Conservation (phyloP, 2,329 filamentous ascomycete genomes). For the Trichophaea hybrida region DNA sequence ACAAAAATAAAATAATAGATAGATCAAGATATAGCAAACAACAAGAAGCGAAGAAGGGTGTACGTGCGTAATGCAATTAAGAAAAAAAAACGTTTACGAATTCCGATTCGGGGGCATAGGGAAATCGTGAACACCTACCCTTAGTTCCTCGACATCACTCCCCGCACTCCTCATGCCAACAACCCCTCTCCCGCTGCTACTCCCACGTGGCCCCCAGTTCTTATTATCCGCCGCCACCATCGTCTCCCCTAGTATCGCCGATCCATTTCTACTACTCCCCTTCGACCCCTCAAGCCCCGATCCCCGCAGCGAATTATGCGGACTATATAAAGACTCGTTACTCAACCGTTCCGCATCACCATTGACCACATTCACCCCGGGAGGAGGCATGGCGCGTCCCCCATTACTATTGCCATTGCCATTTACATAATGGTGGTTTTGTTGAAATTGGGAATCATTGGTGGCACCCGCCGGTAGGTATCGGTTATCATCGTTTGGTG, state of each 20-base stretch:
- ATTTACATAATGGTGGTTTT: constrained; percentile 27
- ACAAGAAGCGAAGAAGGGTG: neutral
- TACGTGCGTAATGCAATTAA: neutral
- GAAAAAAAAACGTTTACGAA: constrained; percentile 3
- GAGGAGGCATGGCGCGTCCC: neutral
- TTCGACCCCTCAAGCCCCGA: constrained; percentile 13
- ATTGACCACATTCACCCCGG: neutral
- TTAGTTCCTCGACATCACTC: constrained; percentile 45
- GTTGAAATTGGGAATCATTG: constrained; percentile 32
- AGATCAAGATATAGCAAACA: neutral
- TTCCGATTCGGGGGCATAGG: constrained; percentile 17
- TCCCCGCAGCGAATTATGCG: constrained; percentile 29
- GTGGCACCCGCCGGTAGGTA: constrained; percentile 36
- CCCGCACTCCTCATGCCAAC: constrained; percentile 35
- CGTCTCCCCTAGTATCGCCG: neutral
- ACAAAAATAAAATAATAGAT: neutral
- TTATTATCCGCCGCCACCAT: constrained; percentile 19
- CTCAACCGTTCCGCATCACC: constrained; percentile 9
- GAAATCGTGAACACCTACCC: constrained; percentile 34
- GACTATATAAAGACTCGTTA: constrained; percentile 27
- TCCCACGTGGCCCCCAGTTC: constrained; percentile 26
- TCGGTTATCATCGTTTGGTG: constrained; percentile 30
- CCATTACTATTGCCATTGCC: constrained; percentile 3
- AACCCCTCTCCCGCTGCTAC: constrained; percentile 11
- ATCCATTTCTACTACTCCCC: constrained; percentile 11